Percentiles rank a stretch among this genome's conserved stretches.
Conservation (phyloP, 2,329 filamentous ascomycete genomes). For the Fusarium newnesense region DNA sequence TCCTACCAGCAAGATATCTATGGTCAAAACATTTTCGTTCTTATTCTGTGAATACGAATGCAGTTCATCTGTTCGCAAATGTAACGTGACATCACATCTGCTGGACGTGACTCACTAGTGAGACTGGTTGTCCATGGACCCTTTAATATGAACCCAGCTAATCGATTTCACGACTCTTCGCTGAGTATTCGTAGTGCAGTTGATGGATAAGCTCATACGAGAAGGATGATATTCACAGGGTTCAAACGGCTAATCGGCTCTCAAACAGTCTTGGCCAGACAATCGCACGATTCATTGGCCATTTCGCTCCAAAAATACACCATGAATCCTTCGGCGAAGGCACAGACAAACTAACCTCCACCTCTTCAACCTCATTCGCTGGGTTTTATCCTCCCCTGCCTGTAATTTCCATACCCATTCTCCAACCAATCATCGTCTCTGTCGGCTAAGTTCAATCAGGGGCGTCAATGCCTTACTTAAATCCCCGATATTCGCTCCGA, state of each 20-base stretch:
- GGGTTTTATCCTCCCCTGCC: background rate
- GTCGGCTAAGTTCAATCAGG: background rate
- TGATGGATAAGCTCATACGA: background rate
- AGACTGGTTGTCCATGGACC: background rate
- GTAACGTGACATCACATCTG: background rate
- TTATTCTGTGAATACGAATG: background rate
- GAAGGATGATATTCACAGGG: background rate
- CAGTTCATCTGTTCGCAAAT: background rate
- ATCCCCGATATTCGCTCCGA: background rate
- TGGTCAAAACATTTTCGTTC: background rate
- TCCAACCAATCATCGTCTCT: background rate
- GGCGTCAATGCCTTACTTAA: background rate
- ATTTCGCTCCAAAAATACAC: background rate
- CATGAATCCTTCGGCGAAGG: background rate
- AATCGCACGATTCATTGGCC: background rate
- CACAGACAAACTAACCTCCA: background rate
- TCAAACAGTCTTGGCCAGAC: background rate
- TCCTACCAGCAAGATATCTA: too few relatives aligned
- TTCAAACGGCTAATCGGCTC: background rate
- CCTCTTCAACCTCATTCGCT: background rate
- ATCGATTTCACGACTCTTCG: rapidly evolving
- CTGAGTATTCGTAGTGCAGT: background rate
- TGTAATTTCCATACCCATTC: background rate
- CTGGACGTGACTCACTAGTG: background rate
- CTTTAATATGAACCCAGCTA: background rate